These are phyloP conservation scores for Gyromitra esculenta DNA, from an alignment of 2,329 filamentous ascomycete genomes.

Conservation along the genomic window DNA sequence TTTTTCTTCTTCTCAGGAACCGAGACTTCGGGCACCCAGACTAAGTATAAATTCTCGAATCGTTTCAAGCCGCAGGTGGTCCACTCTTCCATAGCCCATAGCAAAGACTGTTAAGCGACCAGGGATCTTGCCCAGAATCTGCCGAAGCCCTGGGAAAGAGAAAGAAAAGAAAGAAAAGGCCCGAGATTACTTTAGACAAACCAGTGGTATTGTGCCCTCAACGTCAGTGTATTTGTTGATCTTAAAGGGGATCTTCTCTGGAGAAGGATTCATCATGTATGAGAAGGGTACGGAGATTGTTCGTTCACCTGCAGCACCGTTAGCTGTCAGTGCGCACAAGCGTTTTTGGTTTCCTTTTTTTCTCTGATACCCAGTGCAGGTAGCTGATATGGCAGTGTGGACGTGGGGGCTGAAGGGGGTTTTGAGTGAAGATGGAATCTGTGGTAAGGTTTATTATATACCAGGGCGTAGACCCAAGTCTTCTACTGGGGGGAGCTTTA, in stretches of 20 bases:
- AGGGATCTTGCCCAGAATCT: constrained; percentile 1
- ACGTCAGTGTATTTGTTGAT: background rate
- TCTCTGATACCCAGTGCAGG: background rate
- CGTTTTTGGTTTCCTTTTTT: background rate
- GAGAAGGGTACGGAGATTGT: constrained; percentile 1
- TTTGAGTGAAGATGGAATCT: background rate
- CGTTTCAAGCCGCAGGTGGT: constrained; percentile 8
- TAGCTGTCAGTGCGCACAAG: constrained; percentile 33
- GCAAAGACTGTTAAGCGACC: background rate
- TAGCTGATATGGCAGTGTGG: background rate
- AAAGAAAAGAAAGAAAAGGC: background rate
- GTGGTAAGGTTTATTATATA: background rate
- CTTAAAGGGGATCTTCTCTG: background rate
- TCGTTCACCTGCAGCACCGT: constrained; percentile 12
- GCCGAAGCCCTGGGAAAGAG: constrained; percentile 13
- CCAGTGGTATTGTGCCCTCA: background rate
- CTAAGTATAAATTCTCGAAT: constrained; percentile 42
- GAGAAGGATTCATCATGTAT: background rate
- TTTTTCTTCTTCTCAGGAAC: constrained; percentile 34
- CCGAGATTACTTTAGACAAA: background rate
- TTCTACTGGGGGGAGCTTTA: background rate
- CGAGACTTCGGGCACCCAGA: constrained; percentile 27
- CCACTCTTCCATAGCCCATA: background rate
- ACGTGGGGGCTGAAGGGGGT: background rate
- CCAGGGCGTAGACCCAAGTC: background rate